Evolutionary conservation across 495 filamentous ascomycete genomes (phyloP), one percentile per base, ranked within the genome.

Genomic region (Evernia prunastri): DNA sequence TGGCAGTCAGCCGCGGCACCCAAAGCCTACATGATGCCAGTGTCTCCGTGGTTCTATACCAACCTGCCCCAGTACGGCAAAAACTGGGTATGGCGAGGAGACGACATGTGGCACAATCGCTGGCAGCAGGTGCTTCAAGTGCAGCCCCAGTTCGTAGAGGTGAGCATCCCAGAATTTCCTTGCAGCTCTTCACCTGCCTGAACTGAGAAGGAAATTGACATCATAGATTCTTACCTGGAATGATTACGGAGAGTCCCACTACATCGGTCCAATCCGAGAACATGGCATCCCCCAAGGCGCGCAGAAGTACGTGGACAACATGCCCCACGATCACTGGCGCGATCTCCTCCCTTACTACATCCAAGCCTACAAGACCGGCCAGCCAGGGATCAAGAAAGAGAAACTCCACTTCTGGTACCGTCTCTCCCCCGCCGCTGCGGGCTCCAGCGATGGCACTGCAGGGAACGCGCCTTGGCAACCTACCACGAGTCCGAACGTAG

Each of bases 191-290:
- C 31, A 31, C 7, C 29, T 53, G 12, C 56, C 53, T 42, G n/a
- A 6, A 35, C 6, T 43, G 56, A 33, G 20, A 54, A 29, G 60
- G 37, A 29, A 12, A 43, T 31, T 60, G 65, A 61, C 58, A 56
- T 31, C 1, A 29, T 59, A 78, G 73, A 82, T 86, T 15, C 18
- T 68, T 37, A 45, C 60, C 35, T 90, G 88, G 88, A 91, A 91
- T 64, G 88, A 91, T 71, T 90, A 82, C 62, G 88, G 87, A 47
- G 88, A 91, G 72, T 83, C 84, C 8, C 87, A 88, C 74, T 89
- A 91, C 66, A 87, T 91, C 66, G 85, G 51, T 10, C 51, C 51
- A 5, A 33, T 54, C 29, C 33, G 7, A 33, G 29, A 54, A 31
- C 67, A 84, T 82, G 80, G 82, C 11, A 78, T 86, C 6, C 80